A percentile compares a stretch with the other conserved stretches of the same genome.
Evolutionary conservation across 208 protist genomes (phyloP).

Genomic region (Naegleria lovaniensis): DNA sequence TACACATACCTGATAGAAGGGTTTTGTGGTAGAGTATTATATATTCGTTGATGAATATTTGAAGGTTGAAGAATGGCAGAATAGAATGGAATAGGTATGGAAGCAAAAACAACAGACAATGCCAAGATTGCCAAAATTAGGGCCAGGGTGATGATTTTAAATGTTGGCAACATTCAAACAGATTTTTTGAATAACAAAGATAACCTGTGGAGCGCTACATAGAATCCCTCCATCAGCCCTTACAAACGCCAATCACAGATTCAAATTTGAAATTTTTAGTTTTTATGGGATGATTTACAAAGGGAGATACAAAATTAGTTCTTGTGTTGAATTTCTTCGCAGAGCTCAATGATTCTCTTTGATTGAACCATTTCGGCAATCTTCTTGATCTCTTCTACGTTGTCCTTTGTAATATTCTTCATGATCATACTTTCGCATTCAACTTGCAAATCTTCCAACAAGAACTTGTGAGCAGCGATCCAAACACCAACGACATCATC

Average conservation of each 20-base stretch:
- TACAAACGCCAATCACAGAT: no score
- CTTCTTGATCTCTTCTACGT: conserved; percentile 23
- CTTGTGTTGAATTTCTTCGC: conserved; percentile 13
- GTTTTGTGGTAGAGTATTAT: not conserved
- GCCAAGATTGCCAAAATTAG: no score
- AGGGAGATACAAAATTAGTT: not conserved
- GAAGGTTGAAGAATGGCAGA: not conserved
- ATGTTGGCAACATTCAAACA: no score
- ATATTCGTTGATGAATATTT: not conserved
- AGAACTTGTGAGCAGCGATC: conserved; percentile 22
- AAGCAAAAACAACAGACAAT: not conserved
- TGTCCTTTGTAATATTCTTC: conserved; percentile 27
- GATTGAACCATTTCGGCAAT: conserved; percentile 27
- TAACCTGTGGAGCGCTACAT: no score
- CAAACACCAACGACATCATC: conserved; percentile 28
- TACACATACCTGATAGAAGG: not conserved
- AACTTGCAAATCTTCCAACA: conserved; percentile 28
- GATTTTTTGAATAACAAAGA: no score
- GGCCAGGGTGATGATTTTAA: no score
- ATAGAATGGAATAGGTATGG: not conserved
- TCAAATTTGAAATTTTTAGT: no score
- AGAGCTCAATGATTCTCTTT: conserved; percentile 24
- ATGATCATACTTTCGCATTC: conserved; percentile 27
- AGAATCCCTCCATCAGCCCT: no score
- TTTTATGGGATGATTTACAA: not conserved